Evolutionary conservation across 305 asterid species (phyloP), one percentile per base, ranked within the genome.

Genomic region (Rubia peregrina): DNA sequence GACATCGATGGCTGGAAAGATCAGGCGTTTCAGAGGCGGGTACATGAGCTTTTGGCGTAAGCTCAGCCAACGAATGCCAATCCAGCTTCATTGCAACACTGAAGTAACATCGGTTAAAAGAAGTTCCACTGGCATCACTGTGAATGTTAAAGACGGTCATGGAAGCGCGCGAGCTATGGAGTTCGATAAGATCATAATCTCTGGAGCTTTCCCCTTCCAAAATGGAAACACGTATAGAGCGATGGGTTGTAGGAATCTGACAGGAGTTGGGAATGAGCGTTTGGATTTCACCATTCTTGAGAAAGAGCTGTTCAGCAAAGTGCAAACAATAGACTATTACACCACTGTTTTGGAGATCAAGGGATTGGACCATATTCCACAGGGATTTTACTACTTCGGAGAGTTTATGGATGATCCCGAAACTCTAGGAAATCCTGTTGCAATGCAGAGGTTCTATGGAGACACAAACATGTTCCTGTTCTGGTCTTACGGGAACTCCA

Each of bases 401-500:
- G 97, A 90, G 60, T 89, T 89, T 80, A 87, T 87, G 90, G 85
- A 83, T 48, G 89, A 88, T 82, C 96, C 94, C 22, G 71, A 76
- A 53, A 83, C 95, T 7, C 77, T 87, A 69, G 97, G 97, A 38
- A 89, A 89, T 72, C 96, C 97, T 3, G 97, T 90, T 22, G 93
- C 95, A 26, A 84, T 87, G 88, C 95, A 90, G 80, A 87, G 83
- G 70, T 90, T 87, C 68, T 89, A 87, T 75, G 78, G 84, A 0
- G 87, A 87, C 30, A 86, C 96, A 0, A 65, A 83, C 46, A 62
- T 90, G 68, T 90, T 86, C 80, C 74, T 90, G 41, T 89, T 90
- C 83, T 90, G 97, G 97, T 87, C 96, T 26, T 90, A 90, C 42
- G 97, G 97, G 3, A 81, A 90, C 86, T 81, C 95, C 0, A 83